These are phyloP conservation scores for Panus rudis DNA, from an alignment of 768 basidiomycete genomes.

Conservation along the genomic window DNA sequence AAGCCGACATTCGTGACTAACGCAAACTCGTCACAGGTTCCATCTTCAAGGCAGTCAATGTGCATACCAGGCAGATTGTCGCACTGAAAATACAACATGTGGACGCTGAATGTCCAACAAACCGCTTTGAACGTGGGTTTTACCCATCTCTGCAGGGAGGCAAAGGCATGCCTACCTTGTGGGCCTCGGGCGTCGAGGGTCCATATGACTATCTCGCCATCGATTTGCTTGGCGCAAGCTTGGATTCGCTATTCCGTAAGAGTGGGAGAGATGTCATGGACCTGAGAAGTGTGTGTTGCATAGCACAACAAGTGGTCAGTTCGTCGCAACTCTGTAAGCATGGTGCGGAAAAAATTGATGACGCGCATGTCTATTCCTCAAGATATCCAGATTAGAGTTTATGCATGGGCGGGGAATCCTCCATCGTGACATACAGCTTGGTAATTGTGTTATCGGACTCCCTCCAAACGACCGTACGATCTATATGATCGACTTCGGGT, in stretches of 20 bases:
- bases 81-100: constrained; percentile 69
- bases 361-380: constrained; percentile 1
- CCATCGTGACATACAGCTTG: constrained; percentile 75
- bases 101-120: constrained; percentile 71
- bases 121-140: constrained; percentile 59
- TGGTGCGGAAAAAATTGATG: too few species aligned
- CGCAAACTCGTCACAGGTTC: too few species aligned
- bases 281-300: constrained; percentile 62
- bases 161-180: constrained; percentile 68
- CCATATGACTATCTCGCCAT: constrained; percentile 51
- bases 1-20: too few species aligned
- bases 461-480: constrained; percentile 50
- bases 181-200: constrained; percentile 35
- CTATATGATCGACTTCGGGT: constrained; percentile 85
- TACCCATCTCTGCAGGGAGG: constrained; percentile 70
- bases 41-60: constrained; percentile 56
- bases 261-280: constrained; percentile 56
- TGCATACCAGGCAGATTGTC: constrained; percentile 52
- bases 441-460: constrained; percentile 65
- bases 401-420: constrained; percentile 72
- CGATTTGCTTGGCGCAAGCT: constrained; percentile 62
- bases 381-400: constrained; percentile 68
- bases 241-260: constrained; percentile 54
- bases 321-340: neutral
- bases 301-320: constrained; percentile 73